Evolutionary conservation across 169 alveolate genomes (phyloP).

Genomic region (Miamiensis avidus): DNA sequence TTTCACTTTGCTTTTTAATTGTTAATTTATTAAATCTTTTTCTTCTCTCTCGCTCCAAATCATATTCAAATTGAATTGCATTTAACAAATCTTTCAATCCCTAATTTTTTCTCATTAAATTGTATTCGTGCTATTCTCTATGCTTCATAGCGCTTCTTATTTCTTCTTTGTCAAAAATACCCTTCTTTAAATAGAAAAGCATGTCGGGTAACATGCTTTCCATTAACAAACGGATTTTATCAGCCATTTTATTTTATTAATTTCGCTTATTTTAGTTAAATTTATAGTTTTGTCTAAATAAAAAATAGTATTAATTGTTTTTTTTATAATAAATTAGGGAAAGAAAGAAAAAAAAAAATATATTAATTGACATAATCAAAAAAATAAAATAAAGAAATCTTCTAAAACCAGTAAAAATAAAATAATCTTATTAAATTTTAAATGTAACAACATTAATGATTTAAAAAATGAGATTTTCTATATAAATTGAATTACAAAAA

Average conservation of each 20-base stretch:
- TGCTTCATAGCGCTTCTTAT: constrained; percentile 25
- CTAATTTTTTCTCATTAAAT: constrained; percentile 32
- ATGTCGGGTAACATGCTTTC: constrained; percentile 46
- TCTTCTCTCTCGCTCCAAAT: constrained; percentile 42
- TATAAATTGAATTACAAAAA: no score
- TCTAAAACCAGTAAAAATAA: no score
- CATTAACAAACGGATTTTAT: constrained; percentile 34
- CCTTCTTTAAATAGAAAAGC: constrained; percentile 20
- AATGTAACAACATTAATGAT: no score
- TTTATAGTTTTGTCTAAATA: no score
- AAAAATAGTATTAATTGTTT: no score
- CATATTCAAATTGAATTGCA: constrained; percentile 41
- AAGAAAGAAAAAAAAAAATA: no score
- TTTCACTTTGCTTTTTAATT: constrained; percentile 26
- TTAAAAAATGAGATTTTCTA: no score
- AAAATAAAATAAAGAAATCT: no score
- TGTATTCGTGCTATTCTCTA: constrained; percentile 39
- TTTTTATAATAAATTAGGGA: no score
- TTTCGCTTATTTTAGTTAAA: background rate
- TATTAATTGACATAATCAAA: no score
- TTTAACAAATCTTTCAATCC: constrained; percentile 25
- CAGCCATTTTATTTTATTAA: constrained; percentile 31
- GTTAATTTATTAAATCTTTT: constrained; percentile 20
- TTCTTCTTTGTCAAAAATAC: constrained; percentile 31
- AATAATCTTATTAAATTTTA: no score